Evolutionary conservation across 2,329 filamentous ascomycete species (phyloP), one percentile per base, ranked within the genome.

Genomic region (Colletotrichum trifolii): DNA sequence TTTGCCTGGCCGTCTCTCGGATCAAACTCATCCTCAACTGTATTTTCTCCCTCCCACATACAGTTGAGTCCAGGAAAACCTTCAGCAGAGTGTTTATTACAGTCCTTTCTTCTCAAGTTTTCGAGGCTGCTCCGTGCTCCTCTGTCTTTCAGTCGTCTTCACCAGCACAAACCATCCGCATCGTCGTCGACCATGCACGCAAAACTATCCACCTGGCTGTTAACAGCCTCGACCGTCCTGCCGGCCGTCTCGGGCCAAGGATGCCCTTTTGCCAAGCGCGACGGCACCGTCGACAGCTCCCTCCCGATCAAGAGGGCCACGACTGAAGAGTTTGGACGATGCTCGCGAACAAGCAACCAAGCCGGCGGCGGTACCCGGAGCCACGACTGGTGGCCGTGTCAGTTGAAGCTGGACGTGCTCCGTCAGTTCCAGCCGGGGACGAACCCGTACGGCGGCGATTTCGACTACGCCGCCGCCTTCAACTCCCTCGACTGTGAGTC

Each of bases 381-480:
- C 81, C 73, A 71, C 59, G 89, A 94, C 82, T 93, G 90, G 88
- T 94, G 91, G 91, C 91, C 91, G 58, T 84, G 88, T 63, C 80
- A 85, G 71, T 78, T 94, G 68, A 86, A 82, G 73, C 82, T 92
- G 69, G 88, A 90, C 80, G 89, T 93, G 72, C 86, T 94, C 57
- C 91, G 91, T 73, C 91, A 93, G 79, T 86, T 92, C 75, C 87
- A 84, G 40, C 73, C 82, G 25, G 79, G 82, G 63, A 86, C 86
- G 68, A 91, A 91, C 76, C 91, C 91, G 0, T 75, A 88, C 69
- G 83, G 79, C 71, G 80, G 83, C 68, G 86, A 90, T 70, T 92
- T 93, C 72, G 86, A 93, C 81, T 94, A 94, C 77, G 83, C 84
- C 15, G 81, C 84, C 35, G 91, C 90, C 36, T 93, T 94, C 82